A percentile compares a stretch with the other conserved stretches of the same genome.
Conservation (phyloP, 2,329 filamentous ascomycete species). For the Plectosphaerella cucumerina region DNA sequence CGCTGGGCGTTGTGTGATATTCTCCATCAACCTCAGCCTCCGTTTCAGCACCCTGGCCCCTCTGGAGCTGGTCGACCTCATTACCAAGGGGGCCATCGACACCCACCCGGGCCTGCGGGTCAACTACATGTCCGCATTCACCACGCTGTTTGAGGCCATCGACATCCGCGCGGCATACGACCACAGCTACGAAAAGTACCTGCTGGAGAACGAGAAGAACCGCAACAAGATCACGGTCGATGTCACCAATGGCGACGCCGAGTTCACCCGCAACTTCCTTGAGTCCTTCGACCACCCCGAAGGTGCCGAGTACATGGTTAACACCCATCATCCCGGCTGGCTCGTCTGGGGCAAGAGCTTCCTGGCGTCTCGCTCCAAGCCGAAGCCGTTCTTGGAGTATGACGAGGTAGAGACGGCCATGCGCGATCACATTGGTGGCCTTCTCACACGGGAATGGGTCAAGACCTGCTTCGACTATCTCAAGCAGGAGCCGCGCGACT, state of each 20-base stretch:
- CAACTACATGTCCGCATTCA: slow-evolving; percentile 77
- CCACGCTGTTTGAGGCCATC: slow-evolving; percentile 72
- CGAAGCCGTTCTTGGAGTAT: slow-evolving; percentile 64
- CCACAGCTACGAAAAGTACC: slow-evolving; percentile 83
- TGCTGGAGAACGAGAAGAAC: slow-evolving; percentile 74
- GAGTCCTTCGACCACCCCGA: slow-evolving; percentile 70
- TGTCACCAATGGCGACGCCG: slow-evolving; percentile 69
- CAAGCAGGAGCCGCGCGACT: slow-evolving; percentile 91
- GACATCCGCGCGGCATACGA: slow-evolving; percentile 82
- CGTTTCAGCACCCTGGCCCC: slow-evolving; percentile 88
- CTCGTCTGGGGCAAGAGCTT: slow-evolving; percentile 90
- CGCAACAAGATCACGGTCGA: slow-evolving; percentile 71
- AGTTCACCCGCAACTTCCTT: slow-evolving; percentile 77
- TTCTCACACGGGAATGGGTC: slow-evolving; percentile 83
- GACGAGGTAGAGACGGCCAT: slow-evolving; percentile 74
- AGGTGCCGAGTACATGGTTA: slow-evolving; percentile 80
- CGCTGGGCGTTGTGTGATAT: slow-evolving; percentile 81
- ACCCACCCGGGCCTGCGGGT: slow-evolving; percentile 81
- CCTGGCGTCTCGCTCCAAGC: slow-evolving; percentile 70
- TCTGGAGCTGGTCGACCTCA: slow-evolving; percentile 75
- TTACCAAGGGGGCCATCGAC: slow-evolving; percentile 80
- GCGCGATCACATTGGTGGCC: slow-evolving; percentile 72
- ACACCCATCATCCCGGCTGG: slow-evolving; percentile 92
- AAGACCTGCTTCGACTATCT: slow-evolving; percentile 84
- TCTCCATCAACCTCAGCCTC: slow-evolving; percentile 84